A percentile compares a stretch with the other conserved stretches of the same genome.
phyloP scores from a whole-genome alignment of 306 rosid genomes.

The Arachis hypogaea region DNA sequence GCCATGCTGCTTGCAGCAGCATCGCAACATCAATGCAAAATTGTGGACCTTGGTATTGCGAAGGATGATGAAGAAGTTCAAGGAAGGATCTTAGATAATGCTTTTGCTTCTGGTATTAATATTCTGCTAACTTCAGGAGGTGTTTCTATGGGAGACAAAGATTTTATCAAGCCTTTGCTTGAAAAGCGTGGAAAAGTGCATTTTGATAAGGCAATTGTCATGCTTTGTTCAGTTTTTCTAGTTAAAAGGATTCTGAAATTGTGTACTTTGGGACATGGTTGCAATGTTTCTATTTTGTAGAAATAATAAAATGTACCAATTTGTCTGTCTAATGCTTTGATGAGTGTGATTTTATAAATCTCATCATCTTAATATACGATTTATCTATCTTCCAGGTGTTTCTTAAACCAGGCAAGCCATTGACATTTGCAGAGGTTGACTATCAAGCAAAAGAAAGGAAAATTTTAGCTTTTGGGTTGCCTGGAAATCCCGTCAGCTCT shows the following conservation, averaged over 20 bases:
- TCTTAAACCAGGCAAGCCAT: conserved; percentile 94
- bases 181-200: conserved; percentile 71
- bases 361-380: conserved; percentile 25
- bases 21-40: conserved; percentile 72
- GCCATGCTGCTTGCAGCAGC: conserved; percentile 92
- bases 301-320: conserved; percentile 10
- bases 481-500: conserved; percentile 95
- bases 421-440: conserved; percentile 78
- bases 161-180: conserved; percentile 84
- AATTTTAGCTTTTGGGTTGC: conserved; percentile 83
- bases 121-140: conserved; percentile 97
- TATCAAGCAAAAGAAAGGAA: conserved; percentile 52
- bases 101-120: conserved; percentile 71
- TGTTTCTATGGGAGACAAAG: conserved; percentile 98
- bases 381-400: conserved; percentile 59
- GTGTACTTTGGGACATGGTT: conserved; percentile 19
- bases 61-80: conserved; percentile 79
- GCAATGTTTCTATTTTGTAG: conserved; percentile 27
- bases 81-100: conserved; percentile 69
- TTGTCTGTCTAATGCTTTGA: conserved; percentile 26
- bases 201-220: conserved; percentile 63
- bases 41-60: conserved; percentile 81
- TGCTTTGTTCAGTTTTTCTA: conserved; percentile 15
- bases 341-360: conserved; percentile 26
- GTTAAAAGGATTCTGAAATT: background rate